Percentiles rank a stretch among this genome's conserved stretches.
These are phyloP conservation scores for Hypoxylon sp. DNA, from an alignment of 2,329 filamentous ascomycete species.

Conservation along the genomic window DNA sequence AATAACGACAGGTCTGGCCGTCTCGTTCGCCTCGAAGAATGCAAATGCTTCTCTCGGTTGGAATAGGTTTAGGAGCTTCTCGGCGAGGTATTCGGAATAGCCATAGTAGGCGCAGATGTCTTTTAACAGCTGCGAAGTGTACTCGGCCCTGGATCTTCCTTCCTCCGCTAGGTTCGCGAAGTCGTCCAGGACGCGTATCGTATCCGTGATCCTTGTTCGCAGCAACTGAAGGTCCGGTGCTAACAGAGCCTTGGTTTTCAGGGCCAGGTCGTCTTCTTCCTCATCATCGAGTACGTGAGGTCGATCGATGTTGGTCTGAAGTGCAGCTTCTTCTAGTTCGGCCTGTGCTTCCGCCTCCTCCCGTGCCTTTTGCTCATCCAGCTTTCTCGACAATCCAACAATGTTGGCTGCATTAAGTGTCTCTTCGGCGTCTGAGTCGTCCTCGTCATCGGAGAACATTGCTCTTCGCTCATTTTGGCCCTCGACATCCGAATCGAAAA, in stretches of 20 bases:
- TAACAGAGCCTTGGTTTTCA: slow-evolving; percentile 69
- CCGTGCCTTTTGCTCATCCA: slow-evolving; percentile 78
- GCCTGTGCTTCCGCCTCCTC: slow-evolving; percentile 85
- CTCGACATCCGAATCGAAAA: slow-evolving; percentile 76
- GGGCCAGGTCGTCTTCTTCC: slow-evolving; percentile 66
- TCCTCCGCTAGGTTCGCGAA: slow-evolving; percentile 83
- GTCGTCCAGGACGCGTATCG: slow-evolving; percentile 88
- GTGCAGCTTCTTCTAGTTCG: slow-evolving; percentile 82
- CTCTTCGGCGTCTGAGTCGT: slow-evolving; percentile 87
- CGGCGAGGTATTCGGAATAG: slow-evolving; percentile 92
- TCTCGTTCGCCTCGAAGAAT: slow-evolving; percentile 99
- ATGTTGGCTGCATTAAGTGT: slow-evolving; percentile 95
- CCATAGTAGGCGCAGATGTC: slow-evolving; percentile 98
- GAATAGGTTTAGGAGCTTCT: slow-evolving; percentile 94
- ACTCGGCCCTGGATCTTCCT: slow-evolving; percentile 84
- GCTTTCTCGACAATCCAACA: slow-evolving; percentile 83
- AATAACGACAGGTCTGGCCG: slow-evolving; percentile 90
- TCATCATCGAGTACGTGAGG: slow-evolving; percentile 71
- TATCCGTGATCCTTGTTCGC: slow-evolving; percentile 89
- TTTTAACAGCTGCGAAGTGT: slow-evolving; percentile 83
- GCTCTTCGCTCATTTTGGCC: slow-evolving; percentile 61
- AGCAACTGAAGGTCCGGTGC: slow-evolving; percentile 91
- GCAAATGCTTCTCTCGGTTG: slow-evolving; percentile 92
- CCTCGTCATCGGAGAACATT: slow-evolving; percentile 96
- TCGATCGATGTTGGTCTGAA: slow-evolving; percentile 93